These are phyloP conservation scores for Ramaria sp. DNA, from an alignment of 768 basidiomycete genomes.

Conservation along the genomic window DNA sequence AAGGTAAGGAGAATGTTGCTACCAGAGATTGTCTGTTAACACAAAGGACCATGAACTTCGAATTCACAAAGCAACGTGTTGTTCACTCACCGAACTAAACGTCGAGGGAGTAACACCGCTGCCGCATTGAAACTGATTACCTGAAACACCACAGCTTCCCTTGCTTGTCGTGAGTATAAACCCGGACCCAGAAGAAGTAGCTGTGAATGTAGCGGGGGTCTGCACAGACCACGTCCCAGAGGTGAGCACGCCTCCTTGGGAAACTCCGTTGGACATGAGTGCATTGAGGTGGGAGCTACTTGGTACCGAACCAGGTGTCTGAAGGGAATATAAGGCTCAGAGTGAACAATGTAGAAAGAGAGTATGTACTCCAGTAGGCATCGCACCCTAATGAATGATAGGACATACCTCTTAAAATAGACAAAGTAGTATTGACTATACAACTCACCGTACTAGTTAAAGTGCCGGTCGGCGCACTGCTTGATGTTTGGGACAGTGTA, in stretches of 20 bases:
- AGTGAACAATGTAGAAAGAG: background rate
- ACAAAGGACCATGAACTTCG: background rate
- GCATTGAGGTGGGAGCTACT: constrained; percentile 37
- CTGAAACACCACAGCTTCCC: constrained; percentile 41
- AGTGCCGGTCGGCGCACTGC: too few species aligned
- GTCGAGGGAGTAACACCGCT: constrained; percentile 33
- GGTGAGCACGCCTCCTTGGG: constrained; percentile 41
- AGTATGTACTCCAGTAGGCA: constrained; percentile 3
- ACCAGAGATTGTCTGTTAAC: constrained; percentile 34
- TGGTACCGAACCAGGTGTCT: constrained; percentile 23
- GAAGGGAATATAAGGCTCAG: background rate
- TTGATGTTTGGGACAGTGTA: too few species aligned
- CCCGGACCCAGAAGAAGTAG: constrained; percentile 34
- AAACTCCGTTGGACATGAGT: constrained; percentile 21
- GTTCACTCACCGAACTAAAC: constrained; percentile 39
- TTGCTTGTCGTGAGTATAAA: constrained; percentile 52
- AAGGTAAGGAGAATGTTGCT: constrained; percentile 37
- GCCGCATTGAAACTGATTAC: constrained; percentile 38
- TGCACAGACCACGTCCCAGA: constrained; percentile 51
- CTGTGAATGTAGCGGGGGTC: constrained; percentile 43
- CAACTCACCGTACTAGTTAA: background rate
- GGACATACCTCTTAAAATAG: background rate
- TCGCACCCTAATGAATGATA: background rate
- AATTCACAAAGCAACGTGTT: background rate
- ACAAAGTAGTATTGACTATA: background rate